Evolutionary conservation across 208 protist genomes (phyloP).

Genomic region (Trypanosoma congolense): DNA sequence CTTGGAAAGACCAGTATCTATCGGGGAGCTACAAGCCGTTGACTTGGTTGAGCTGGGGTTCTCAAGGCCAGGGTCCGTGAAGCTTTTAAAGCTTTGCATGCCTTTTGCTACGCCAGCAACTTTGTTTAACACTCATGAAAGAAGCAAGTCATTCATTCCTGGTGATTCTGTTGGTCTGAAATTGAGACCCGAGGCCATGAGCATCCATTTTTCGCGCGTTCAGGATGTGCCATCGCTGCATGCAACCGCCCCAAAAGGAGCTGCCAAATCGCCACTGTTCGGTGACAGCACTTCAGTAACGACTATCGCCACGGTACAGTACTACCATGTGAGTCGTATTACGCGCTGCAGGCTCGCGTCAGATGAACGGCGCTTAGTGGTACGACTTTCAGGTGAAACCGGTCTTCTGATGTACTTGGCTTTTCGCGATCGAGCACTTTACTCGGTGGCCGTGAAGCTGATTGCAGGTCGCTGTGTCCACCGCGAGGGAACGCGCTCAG

Average conservation of each 20-base stretch:
- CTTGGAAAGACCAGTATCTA: not conserved
- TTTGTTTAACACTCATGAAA: conserved; percentile 21
- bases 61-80: conserved; percentile 10
- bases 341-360: not conserved
- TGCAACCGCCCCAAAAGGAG: not conserved
- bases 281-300: not conserved
- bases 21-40: conserved; percentile 8
- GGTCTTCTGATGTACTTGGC: conserved; percentile 7
- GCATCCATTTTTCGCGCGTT: conserved; percentile 9
- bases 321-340: conserved; percentile 7
- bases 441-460: conserved; percentile 13
- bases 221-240: conserved; percentile 3
- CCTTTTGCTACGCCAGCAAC: conserved; percentile 4
- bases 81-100: conserved; percentile 5
- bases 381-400: conserved; percentile 4
- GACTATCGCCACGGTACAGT: conserved; percentile 17
- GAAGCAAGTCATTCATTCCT: conserved; percentile 16
- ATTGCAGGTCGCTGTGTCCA: not conserved
- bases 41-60: conserved; percentile 10
- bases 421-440: conserved; percentile 12
- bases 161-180: conserved; percentile 17
- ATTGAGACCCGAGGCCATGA: conserved; percentile 5
- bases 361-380: not conserved
- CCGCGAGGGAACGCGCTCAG: not conserved
- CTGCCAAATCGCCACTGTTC: not conserved